Evolutionary conservation across 495 filamentous ascomycete genomes (phyloP).

Genomic region (Lophiostoma macrostomum): DNA sequence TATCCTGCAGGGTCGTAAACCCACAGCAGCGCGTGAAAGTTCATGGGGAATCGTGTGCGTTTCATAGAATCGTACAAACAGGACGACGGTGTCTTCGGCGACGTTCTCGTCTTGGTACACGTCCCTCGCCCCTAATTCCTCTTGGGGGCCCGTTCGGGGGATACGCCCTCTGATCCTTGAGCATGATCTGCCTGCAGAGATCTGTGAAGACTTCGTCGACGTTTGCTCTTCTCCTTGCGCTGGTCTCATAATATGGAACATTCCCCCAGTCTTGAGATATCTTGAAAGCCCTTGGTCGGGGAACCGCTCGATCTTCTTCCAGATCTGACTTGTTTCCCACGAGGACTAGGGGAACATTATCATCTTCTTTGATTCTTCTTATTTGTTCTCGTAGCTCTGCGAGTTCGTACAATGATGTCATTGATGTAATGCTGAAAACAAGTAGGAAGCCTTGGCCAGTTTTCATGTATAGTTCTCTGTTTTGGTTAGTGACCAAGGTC

Average conservation of each 20-base stretch:
- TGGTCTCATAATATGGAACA: slow-evolving; percentile 93
- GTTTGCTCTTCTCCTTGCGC: slow-evolving; percentile 77
- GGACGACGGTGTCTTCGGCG: neutral
- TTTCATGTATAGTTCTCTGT: slow-evolving; percentile 61
- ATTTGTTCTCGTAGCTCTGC: slow-evolving; percentile 91
- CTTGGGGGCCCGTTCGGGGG: neutral
- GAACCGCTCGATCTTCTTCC: slow-evolving; percentile 84
- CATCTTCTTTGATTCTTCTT: slow-evolving; percentile 93
- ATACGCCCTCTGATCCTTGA: slow-evolving; percentile 51
- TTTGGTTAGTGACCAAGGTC: neutral
- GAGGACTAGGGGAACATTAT: slow-evolving; percentile 87
- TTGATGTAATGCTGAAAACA: slow-evolving; percentile 93
- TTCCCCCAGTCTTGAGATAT: slow-evolving; percentile 85
- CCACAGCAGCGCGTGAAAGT: neutral
- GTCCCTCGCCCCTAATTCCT: neutral
- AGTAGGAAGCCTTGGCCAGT: slow-evolving; percentile 90
- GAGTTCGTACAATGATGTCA: slow-evolving; percentile 80
- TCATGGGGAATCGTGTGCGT: neutral
- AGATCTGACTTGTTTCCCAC: slow-evolving; percentile 97
- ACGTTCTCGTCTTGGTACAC: neutral
- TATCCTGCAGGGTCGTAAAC: slow-evolving; percentile 14
- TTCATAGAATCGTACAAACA: slow-evolving; percentile 27
- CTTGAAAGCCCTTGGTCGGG: slow-evolving; percentile 77
- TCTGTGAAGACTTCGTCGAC: slow-evolving; percentile 96
- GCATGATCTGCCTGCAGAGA: slow-evolving; percentile 87